Evolutionary conservation across 148 eudicot genomes (phyloP), one percentile per base, ranked within the genome.

Genomic region (Euryodendron excelsum): DNA sequence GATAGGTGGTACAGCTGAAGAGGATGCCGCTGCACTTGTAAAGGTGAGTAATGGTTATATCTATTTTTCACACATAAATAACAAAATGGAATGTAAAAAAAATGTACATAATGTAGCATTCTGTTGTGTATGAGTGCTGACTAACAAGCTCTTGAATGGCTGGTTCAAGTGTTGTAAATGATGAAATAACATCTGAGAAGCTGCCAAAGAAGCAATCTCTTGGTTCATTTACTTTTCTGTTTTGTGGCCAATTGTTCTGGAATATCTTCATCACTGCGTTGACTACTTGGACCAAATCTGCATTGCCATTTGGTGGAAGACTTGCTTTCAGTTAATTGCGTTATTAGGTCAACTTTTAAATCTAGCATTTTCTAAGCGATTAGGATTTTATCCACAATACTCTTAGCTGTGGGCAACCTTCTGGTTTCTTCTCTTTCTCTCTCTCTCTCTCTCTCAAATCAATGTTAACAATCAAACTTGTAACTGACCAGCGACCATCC

Each of bases 1-100:
- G 84, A 95, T 95, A 62, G 99, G 99, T 74, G 99, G 99, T 37
- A 95, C 99, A 47, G 99, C 99, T 58, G 99, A 95, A 88, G 99
- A 95, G 88, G 97, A 95, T 85, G 99, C 97, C 48, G 96, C 99
- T 59, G 94, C 99, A 80, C 85, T 95, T 55, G 91, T 95, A 77
- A 93, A 91, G 97, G 99, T 95, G 70, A 82, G 85, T 74, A 21
- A 70, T 73, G 36, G 37, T 50, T 20, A 69, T 70, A 28, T 70
- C 28, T 27, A 70, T 47, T 31, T 69, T 31, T 18, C 28, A 9
- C 48, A 27, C 33, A 15, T 25, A 52, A 63, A 15, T 15, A 50
- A 53, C 41, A 36, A 25, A 20, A 5, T 53, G 50, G 34, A 77
- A 63, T 6, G 44, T 45, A 25, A 27, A 63, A n/a, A 63, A 31